These are phyloP conservation scores for Pyrenophora teres DNA, from an alignment of 2,329 filamentous ascomycete genomes.

Conservation along the genomic window DNA sequence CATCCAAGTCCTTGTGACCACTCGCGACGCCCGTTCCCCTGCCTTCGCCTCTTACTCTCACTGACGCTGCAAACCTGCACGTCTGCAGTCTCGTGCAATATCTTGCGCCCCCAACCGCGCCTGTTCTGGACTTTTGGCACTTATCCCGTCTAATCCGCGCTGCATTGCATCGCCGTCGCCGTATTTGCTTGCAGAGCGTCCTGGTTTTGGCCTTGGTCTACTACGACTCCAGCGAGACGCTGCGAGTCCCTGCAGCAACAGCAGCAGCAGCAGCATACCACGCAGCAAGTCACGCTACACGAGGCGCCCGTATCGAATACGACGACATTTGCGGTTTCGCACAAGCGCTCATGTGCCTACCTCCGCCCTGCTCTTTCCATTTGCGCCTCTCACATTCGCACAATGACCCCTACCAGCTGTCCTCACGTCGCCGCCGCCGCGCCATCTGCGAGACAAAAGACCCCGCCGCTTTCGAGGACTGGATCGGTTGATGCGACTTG, in stretches of 20 bases:
- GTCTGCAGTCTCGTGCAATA: constrained; percentile 22
- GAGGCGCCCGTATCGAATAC: constrained; percentile 5
- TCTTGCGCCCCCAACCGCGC: constrained; percentile 12
- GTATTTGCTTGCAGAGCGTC: constrained; percentile 16
- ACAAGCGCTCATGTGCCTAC: constrained; percentile 46
- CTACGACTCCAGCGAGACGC: constrained; percentile 21
- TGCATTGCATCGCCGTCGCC: constrained; percentile 22
- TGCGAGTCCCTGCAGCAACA: constrained; percentile 26
- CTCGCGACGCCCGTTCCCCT: constrained; percentile 23
- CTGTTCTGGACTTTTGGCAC: constrained; percentile 7
- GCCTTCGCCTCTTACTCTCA: constrained; percentile 20
- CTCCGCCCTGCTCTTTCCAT: constrained; percentile 41
- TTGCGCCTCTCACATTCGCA: constrained; percentile 45
- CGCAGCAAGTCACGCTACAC: constrained; percentile 22
- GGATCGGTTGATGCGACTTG: constrained; percentile 36
- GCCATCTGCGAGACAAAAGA: constrained; percentile 43
- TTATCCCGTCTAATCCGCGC: constrained; percentile 13
- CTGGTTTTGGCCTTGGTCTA: constrained; percentile 19
- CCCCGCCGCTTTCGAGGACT: constrained; percentile 42
- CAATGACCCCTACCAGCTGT: constrained; percentile 42
- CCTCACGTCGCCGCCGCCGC: constrained; percentile 39
- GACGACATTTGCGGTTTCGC: constrained; percentile 29
- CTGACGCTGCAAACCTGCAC: constrained; percentile 16
- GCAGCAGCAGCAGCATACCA: constrained; percentile 12
- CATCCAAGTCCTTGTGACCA: constrained; percentile 31